Evolutionary conservation across 2,329 filamentous ascomycete genomes (phyloP), one percentile per base, ranked within the genome.

Genomic region (Geoglossum cookeanum): DNA sequence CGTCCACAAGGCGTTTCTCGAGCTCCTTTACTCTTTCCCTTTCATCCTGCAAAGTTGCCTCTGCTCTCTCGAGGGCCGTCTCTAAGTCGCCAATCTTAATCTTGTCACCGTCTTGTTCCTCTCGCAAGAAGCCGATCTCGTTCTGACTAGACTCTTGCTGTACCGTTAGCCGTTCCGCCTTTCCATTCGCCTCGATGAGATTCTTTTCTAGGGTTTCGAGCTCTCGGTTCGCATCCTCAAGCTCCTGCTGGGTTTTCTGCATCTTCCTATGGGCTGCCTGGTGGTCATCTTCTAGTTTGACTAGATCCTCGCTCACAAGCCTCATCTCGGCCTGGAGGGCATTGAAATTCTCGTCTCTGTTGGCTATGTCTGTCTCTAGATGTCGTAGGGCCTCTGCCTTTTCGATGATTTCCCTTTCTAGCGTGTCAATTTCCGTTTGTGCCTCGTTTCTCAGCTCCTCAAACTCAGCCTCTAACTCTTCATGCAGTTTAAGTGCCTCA

Each of bases 71-170:
- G 42, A 96, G 72, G 13, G 84, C 81, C 7, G 87, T 86, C 66
- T 97, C 90, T 6, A 97, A 75, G 65, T 97, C 89, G 42, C 91
- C 88, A 64, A 98, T 97, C 70, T 89, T 90, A 67, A 98, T 94
- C 76, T 98, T 98, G 74, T 98, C 92, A 17, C 80, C 81, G 70
- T 98, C 92, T 69, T 98, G 92, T 72, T 98, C 92, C 67, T 98
- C 92, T 1, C 92, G 83, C 55, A 98, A 70, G 76, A 98, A 98
- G 0, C 87, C 83, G 69, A 97, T 94, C 69, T 98, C 92, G 59
- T 84, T 84, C 64, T 96, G 91, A 58, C 85, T 84, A 4, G 87
- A 94, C 70, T 98, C 92, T 62, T 91, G 84, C 66, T 97, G 90
- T 35, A 98, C 87, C 3, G 85, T 84, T 2, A 97, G 76, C 56